These are phyloP conservation scores for Scutellaria galericulata DNA, from an alignment of 257 asterid genomes.

Conservation along the genomic window DNA sequence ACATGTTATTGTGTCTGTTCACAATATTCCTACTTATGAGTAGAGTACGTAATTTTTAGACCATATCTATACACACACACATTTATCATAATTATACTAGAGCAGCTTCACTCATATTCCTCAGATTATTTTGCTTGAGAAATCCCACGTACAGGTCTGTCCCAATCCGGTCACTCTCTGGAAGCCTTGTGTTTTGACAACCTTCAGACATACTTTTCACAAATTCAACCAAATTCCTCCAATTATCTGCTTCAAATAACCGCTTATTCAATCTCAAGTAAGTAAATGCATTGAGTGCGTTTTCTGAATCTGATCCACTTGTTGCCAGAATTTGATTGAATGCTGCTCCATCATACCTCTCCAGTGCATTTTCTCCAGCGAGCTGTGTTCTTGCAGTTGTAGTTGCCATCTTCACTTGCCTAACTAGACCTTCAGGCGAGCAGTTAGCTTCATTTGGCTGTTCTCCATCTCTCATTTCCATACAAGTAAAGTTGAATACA, in stretches of 20 bases:
- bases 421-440: conserved; percentile 90
- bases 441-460: conserved; percentile 74
- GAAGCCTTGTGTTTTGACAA: conserved; percentile 56
- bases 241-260: conserved; percentile 75
- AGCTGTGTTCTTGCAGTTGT: conserved; percentile 61
- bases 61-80: conserved; percentile 10
- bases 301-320: conserved; percentile 69
- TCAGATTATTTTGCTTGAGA: conserved; percentile 42
- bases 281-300: conserved; percentile 77
- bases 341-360: conserved; percentile 80
- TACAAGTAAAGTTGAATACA: conserved; percentile 81
- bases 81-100: conserved; percentile 50
- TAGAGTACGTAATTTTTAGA: conserved; percentile 23
- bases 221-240: conserved; percentile 78
- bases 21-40: not conserved
- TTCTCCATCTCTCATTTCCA: conserved; percentile 91
- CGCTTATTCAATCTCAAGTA: conserved; percentile 81
- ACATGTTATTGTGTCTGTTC: conserved; percentile 17
- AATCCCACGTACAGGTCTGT: conserved; percentile 76
- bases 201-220: conserved; percentile 80
- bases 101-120: conserved; percentile 51
- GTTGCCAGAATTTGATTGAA: conserved; percentile 71
- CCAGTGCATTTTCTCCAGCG: conserved; percentile 95
- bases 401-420: conserved; percentile 85
- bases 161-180: conserved; percentile 64